Evolutionary conservation across 2,329 filamentous ascomycete genomes (phyloP), one percentile per base, ranked within the genome.

Genomic region (Bipolaris victoriae): DNA sequence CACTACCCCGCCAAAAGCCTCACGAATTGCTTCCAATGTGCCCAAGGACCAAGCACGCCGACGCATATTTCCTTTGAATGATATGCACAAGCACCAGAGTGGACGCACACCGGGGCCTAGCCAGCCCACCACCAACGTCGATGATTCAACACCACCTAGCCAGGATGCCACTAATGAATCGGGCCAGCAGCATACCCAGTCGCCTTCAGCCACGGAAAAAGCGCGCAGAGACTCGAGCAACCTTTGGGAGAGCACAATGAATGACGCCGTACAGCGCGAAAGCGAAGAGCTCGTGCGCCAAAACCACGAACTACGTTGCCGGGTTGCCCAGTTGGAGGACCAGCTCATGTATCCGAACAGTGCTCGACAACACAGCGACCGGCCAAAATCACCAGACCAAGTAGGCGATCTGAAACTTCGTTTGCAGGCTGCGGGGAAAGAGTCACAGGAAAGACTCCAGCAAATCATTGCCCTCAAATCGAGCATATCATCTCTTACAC

Each of bases 381-480:
- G 11, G 31, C 24, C 41, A 41, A 53, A 62, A 13, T 46, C 52
- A 16, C 57, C 65, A 7, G 49, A 31, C 9, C 72, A 76, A 26
- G 72, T 69, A 63, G 59, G 74, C 20, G 62, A 68, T 10, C 44
- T 76, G 15, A 66, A 63, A 13, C 54, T 59, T 9, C 65, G 71
- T n/a, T 64, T 76, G 5, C 72, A 76, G 37, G 53, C 62, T n/a
- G 43, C 68, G n/a, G 86, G 89, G 51, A 82, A 84, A 22, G 85
- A 88, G 73, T 80, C 85, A 3, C 75, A 79, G 20, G 77, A 79
- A 47, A 75, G 89, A 58, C 77, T 83, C 51, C 79, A 80, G 3
- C 88, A 91, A 74, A 82, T 91, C 0, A 76, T 85, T 9, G 88
- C 87, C 2, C 78, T 91, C 57, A 91, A 91, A 79, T 86, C 87